Evolutionary conservation across 2,329 filamentous ascomycete species (phyloP).

Genomic region (Boeremia exigua): DNA sequence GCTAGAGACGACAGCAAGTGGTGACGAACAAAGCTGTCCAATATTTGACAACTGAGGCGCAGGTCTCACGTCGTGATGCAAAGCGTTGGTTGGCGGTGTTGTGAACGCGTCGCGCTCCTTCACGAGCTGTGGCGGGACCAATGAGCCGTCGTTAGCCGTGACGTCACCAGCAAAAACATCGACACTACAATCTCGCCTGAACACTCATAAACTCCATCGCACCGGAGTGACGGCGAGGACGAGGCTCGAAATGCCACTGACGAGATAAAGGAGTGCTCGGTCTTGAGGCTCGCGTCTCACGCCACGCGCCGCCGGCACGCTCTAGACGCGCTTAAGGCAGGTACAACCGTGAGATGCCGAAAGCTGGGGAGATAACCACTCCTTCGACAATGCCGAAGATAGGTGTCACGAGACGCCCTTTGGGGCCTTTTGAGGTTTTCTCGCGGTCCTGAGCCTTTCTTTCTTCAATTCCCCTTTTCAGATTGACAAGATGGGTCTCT

Average conservation of each 20-base stretch:
- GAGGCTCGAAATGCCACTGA: neutral
- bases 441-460: neutral
- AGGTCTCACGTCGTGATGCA: conserved; percentile 5
- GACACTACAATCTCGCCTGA: neutral
- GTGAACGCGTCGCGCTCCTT: conserved; percentile 3
- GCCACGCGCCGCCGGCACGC: conserved; percentile 4
- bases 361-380: conserved; percentile 15
- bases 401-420: conserved; percentile 13
- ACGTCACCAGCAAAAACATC: neutral
- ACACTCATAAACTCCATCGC: neutral
- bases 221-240: neutral
- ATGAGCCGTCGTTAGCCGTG: neutral
- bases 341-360: conserved; percentile 18
- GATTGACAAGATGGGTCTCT: conserved; percentile 57
- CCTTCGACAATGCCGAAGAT: conserved; percentile 20
- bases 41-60: conserved; percentile 1
- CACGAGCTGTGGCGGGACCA: neutral
- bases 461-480: neutral
- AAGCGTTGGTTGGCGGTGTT: neutral
- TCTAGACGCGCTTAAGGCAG: conserved; percentile 18
- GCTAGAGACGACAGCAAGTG: neutral
- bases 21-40: neutral
- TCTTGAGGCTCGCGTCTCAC: conserved; percentile 13
- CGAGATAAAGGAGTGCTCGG: neutral
- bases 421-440: conserved; percentile 1